Conservation (phyloP, 2,329 filamentous ascomycete species). For the Acrocalymma vagum region DNA sequence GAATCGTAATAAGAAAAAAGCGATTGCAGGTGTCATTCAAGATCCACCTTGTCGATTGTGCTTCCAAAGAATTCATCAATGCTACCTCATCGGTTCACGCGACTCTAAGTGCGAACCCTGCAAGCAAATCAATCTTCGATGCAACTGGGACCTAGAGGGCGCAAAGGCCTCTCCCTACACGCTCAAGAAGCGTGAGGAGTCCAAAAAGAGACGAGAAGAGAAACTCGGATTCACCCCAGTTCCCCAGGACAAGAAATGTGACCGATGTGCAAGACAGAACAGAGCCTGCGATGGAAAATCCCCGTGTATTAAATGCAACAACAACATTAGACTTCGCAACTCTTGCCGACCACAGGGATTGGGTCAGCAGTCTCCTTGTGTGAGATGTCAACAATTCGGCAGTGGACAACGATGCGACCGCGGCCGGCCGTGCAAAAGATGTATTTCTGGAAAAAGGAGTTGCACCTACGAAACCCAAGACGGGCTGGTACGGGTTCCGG, state of each 20-base stretch:
- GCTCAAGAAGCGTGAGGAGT: not conserved
- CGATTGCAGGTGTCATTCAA: not conserved
- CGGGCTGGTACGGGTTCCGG: not conserved
- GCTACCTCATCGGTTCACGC: not conserved
- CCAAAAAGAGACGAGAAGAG: slow-evolving; percentile 1
- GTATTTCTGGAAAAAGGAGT: slow-evolving; percentile 1
- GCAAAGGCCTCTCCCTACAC: not conserved
- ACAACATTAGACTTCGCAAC: not conserved
- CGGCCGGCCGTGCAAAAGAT: slow-evolving; percentile 2
- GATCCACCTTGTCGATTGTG: not conserved
- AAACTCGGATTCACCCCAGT: slow-evolving; percentile 1
- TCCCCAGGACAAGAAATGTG: slow-evolving; percentile 1
- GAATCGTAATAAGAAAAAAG: not conserved
- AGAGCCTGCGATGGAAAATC: slow-evolving; percentile 4
- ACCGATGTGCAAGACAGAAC: slow-evolving; percentile 1
- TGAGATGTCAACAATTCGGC: not conserved
- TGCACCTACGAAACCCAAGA: slow-evolving; percentile 1
- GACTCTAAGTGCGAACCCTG: not conserved
- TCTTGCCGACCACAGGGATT: not conserved
- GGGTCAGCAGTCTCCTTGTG: slow-evolving; percentile 2
- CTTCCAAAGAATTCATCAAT: not conserved
- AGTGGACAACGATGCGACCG: not conserved
- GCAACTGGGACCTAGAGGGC: slow-evolving; percentile 1
- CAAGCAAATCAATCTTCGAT: slow-evolving; percentile 1
- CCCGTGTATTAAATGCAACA: slow-evolving; percentile 2